Base-by-base conservation (phyloP, 2,329 filamentous ascomycete species). In the Fusarium duplospermum region DNA sequence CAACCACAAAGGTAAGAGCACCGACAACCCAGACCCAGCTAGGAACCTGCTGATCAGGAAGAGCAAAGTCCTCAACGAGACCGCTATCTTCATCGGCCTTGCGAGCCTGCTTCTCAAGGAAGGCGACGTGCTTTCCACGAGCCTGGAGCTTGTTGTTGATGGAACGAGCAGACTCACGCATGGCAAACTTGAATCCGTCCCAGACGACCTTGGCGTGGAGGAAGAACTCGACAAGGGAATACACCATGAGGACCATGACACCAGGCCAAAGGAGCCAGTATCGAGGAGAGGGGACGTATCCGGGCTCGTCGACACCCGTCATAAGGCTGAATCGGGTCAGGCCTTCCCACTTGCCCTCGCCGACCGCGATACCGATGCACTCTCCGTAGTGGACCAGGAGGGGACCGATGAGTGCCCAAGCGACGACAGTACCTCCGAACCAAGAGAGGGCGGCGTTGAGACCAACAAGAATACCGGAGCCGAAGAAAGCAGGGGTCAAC, bases 401-500 rank as follows among this genome's bases (percentile, higher is more conserved):
- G 56, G 83, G 84, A 7, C 84, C 86, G 62, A 89, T 88, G 81
- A 91, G 9, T 81, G 86, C 52, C 87, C 87, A 90, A 27, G 89
- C 88, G 31, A 89, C 79, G 58, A 91, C 82, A 18, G 86, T 87
- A 20, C 90, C 89, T 16, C 75, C 83, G 69, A 88, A 88, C 85
- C 90, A 90, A 11, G 89, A 91, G 65, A 89, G 76, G 27, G 88
- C 87, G 18, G 88, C 86, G 79, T 90, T 92, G 69, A 84, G 84
- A 64, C 82, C 82, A 29, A 86, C 89, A 18, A 86, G 85, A n/a
- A 85, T 82, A n/a, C 83, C 83, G 20, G 83, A 90, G 7, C 89
- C 89, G 70, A 91, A 89, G 80, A 91, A 91, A 38, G 89, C 89
- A 0, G 89, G 89, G 0, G 89, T 91, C 74, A 85, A 87, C 73